Evolutionary conservation across 129 eudicot species (phyloP).

Genomic region (Escallonia herrerae): DNA sequence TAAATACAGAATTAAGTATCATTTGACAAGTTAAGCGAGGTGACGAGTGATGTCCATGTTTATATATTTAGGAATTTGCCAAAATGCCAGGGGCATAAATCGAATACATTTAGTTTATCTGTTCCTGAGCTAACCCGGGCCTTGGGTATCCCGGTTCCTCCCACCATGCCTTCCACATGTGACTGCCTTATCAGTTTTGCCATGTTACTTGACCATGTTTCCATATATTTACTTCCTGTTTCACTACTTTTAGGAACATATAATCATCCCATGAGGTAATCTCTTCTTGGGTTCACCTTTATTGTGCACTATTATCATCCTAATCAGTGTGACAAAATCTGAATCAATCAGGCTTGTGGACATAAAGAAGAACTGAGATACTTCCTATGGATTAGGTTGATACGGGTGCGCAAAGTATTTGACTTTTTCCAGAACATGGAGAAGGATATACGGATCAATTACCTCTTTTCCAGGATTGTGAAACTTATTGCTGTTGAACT

Average conservation of each 20-base stretch:
- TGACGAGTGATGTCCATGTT: too few relatives aligned
- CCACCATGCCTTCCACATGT: too few relatives aligned
- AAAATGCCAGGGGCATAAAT: too few relatives aligned
- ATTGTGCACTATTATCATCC: too few relatives aligned
- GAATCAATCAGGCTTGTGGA: constrained; percentile 56
- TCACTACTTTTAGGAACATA: not conserved
- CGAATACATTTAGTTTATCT: too few relatives aligned
- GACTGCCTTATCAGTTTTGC: not conserved
- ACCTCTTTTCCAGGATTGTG: constrained; percentile 73
- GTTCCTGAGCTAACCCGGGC: too few relatives aligned
- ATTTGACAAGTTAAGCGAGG: too few relatives aligned
- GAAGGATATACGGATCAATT: constrained; percentile 82
- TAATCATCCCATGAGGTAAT: not conserved
- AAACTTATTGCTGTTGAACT: constrained; percentile 80
- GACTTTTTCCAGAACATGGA: constrained; percentile 61
- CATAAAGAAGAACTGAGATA: constrained; percentile 80
- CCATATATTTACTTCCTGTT: not conserved
- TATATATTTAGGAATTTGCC: too few relatives aligned
- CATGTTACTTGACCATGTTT: not conserved
- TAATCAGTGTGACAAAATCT: not conserved
- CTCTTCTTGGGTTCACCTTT: not conserved
- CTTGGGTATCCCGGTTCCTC: too few relatives aligned
- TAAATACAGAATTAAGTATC: too few relatives aligned
- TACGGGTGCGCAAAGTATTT: constrained; percentile 64
- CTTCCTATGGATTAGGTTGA: constrained; percentile 69